Base-by-base conservation (phyloP, 1,139 yeast genomes). In the Zygosaccharomyces sapae region DNA sequence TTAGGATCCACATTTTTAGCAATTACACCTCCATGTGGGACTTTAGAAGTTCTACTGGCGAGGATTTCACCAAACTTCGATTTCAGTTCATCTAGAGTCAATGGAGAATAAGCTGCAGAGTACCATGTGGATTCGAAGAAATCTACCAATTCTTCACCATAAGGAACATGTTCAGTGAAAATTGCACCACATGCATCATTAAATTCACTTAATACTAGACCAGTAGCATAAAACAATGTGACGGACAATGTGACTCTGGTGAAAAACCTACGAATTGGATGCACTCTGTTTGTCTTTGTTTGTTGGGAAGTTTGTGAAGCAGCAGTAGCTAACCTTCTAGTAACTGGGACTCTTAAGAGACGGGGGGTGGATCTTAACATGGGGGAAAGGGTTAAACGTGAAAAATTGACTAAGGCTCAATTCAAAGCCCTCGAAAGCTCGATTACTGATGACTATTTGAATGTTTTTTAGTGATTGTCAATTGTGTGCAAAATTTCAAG, bases 131-230 rank as follows among this genome's bases (percentile, higher is more conserved):
- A 66, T 54, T 81, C 86, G 43, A 77, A 68, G 19, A 65, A 59
- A 45, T 76, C 76, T 22, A 81, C 72, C 22, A 77, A 65, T 25
- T 68, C 65, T 55, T 80, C 83, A 33, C 81, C 83, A 44, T 74
- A 72, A 19, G 90, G 90, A 36, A 82, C 75, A 50, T 76, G 76
- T 51, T 80, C 81, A 22, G 79, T 70, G 64, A 80, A 81, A 33
- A 72, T 53, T 50, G 75, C 77, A 42, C 71, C 74, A 50, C 74
- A 68, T 13, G 72, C 67, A 40, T 72, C 75, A 55, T 69, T 70
- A 47, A 72, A 66, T 24, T 72, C 63, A 7, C 79, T 68, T 34
- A 71, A 59, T 4, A 70, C 70, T 6, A 74, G 68, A 47, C 78
- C 80, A 33, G 69, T 72, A 38, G 70, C 72, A 50, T 75, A 76